These are phyloP conservation scores for Umbilicus rupestris DNA, from an alignment of 164 flowering plant species.

Conservation along the genomic window DNA sequence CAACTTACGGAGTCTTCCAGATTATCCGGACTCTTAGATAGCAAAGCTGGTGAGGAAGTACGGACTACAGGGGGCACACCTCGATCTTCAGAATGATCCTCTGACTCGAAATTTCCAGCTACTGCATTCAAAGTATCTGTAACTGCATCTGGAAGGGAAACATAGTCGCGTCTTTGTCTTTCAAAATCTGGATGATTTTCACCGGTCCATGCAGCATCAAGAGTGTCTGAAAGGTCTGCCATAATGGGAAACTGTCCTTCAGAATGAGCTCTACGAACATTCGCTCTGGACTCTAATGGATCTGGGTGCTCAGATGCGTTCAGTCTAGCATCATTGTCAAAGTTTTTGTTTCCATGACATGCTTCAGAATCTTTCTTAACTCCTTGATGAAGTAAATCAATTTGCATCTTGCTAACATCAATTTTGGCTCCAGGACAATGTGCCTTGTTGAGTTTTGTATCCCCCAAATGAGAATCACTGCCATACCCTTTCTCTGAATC, in stretches of 20 bases:
- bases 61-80: constrained; percentile 21
- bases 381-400: constrained; percentile 18
- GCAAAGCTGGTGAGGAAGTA: constrained; percentile 21
- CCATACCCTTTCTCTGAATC: constrained; percentile 16
- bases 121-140: constrained; percentile 27
- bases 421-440: constrained; percentile 17
- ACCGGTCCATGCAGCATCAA: constrained; percentile 97
- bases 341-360: constrained; percentile 16
- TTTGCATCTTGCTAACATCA: constrained; percentile 13
- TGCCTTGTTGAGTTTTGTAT: constrained; percentile 20
- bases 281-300: constrained; percentile 23
- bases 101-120: constrained; percentile 21
- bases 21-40: constrained; percentile 33
- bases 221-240: constrained; percentile 62
- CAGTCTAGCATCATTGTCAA: constrained; percentile 12
- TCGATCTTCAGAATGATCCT: constrained; percentile 32
- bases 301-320: constrained; percentile 23
- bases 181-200: constrained; percentile 33
- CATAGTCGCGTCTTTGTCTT: constrained; percentile 21
- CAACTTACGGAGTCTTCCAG: constrained; percentile 51
- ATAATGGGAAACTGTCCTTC: constrained; percentile 58
- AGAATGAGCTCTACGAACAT: constrained; percentile 42
- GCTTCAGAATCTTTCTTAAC: constrained; percentile 15
- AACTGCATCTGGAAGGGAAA: constrained; percentile 22
- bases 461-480: constrained; percentile 29